Evolutionary conservation across 768 basidiomycete species (phyloP).

Genomic region (Cystobasidium onofrii): DNA sequence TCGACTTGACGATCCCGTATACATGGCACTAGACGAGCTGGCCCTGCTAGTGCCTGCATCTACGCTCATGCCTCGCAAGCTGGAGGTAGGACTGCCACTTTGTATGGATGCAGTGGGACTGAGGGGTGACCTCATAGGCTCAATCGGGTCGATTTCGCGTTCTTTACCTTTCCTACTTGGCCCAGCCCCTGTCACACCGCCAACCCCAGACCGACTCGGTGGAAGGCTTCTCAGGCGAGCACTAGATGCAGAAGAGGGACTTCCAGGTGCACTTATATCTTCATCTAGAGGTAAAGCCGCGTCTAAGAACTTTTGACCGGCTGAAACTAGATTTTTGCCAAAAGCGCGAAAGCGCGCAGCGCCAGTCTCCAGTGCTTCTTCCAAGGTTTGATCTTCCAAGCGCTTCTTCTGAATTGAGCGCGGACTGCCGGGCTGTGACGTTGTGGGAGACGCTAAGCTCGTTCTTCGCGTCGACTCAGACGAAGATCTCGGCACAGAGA

Average conservation of each 20-base stretch:
- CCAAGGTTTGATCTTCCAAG: slow-evolving; percentile 7
- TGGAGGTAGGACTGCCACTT: background rate
- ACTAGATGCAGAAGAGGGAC: background rate
- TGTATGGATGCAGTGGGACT: background rate
- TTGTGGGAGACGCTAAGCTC: background rate
- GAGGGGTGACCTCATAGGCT: slow-evolving; percentile 3
- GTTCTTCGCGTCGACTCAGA: background rate
- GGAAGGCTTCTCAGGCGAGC: background rate
- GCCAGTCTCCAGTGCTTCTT: slow-evolving; percentile 18
- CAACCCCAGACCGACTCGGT: background rate
- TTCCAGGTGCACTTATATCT: background rate
- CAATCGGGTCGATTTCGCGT: slow-evolving; percentile 12
- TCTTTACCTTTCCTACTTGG: slow-evolving; percentile 27
- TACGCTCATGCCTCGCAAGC: background rate
- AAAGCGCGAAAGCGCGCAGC: slow-evolving; percentile 8
- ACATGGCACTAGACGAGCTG: background rate
- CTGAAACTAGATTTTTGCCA: background rate
- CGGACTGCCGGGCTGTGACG: slow-evolving; percentile 2
- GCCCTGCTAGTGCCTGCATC: background rate
- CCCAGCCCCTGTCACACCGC: background rate
- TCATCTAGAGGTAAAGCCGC: slow-evolving; percentile 23
- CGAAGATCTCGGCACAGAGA: background rate
- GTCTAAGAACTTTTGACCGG: slow-evolving; percentile 3
- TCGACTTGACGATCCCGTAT: background rate
- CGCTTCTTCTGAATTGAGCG: background rate